Base-by-base conservation (phyloP, 2,329 filamentous ascomycete genomes). In the Fusarium mexicanum region DNA sequence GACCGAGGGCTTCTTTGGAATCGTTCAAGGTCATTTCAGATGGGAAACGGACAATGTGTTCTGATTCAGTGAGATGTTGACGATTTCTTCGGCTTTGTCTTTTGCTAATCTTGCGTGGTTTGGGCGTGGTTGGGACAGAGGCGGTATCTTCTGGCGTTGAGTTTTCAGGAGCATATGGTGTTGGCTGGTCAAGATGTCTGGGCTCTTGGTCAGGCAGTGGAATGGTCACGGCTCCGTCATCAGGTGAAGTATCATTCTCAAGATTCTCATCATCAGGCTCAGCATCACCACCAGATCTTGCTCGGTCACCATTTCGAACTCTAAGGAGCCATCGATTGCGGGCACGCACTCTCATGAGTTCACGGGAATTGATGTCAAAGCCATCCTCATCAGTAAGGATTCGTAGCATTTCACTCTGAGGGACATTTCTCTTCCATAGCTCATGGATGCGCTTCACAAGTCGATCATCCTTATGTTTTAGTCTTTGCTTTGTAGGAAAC, bases 11-110 rank as follows among this genome's bases (percentile, higher is more conserved):
- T 18, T 87, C 86, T 78, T 94, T 94, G 78, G 92, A 92, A 81
- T 96, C 93, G 73, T 94, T 92, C 67, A 96, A 89, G 0, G 93
- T 95, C 18, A 92, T 95, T 81, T 96, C 94, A 1, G 93, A 96
- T 2, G 93, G 93, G 72, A 94, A 96, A 29, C 94, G 90, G 20
- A 92, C 92, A 20, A 92, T 91, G 26, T 91, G 89, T 9, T 91
- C 90, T 3, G 91, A 88, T 12, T 90, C 89, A 78, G 94, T 92
- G 43, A 91, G 88, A 20, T 92, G 90, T 33, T 93, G 81, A 6
- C 91, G 91, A 47, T 89, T 91, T 86, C 90, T 93, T n/a, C 88
- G 89, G 76, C 90, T 87, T 61, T 91, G 92, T 53, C 92, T 87
- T 71, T 75, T 78, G 43, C 74, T 73, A 26, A 69, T 37, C 26